A percentile compares a stretch with the other conserved stretches of the same genome.
Evolutionary conservation across 495 filamentous ascomycete species (phyloP).

Genomic region (Xylaria grammica): DNA sequence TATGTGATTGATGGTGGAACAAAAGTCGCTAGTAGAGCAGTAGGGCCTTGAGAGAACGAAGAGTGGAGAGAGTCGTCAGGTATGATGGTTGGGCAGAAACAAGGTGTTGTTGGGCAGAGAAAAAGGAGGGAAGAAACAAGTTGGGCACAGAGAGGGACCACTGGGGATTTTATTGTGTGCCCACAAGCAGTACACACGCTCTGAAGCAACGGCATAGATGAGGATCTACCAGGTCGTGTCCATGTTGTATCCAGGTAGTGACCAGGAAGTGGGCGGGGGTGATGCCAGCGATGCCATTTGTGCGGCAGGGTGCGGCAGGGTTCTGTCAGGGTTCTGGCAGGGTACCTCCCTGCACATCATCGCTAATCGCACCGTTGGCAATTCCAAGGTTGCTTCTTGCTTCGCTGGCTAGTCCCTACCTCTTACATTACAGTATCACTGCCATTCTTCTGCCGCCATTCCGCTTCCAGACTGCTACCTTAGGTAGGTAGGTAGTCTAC

Average conservation of each 20-base stretch:
- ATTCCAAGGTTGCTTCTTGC: too few relatives aligned
- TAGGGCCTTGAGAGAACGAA: constrained; percentile 1
- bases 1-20: constrained; percentile 12
- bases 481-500: too few relatives aligned
- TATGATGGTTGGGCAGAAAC: constrained; percentile 48
- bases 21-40: constrained; percentile 6
- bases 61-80: constrained; percentile 16
- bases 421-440: too few relatives aligned
- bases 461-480: too few relatives aligned
- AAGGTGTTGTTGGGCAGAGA: constrained; percentile 52
- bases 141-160: constrained; percentile 56
- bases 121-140: constrained; percentile 47
- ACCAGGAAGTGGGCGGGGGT: constrained; percentile 11
- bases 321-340: too few relatives aligned
- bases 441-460: background rate
- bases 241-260: background rate
- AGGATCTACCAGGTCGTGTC: background rate
- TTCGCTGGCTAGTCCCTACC: constrained; percentile 24
- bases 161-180: constrained; percentile 54
- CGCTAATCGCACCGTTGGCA: constrained; percentile 19
- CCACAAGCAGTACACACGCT: constrained; percentile 21
- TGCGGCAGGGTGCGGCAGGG: constrained; percentile 18
- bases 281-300: constrained; percentile 24
- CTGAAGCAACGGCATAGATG: constrained; percentile 6
- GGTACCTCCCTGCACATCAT: too few relatives aligned